These are phyloP conservation scores for Xerocomus potaroensis DNA, from an alignment of 768 basidiomycete genomes.

Conservation along the genomic window DNA sequence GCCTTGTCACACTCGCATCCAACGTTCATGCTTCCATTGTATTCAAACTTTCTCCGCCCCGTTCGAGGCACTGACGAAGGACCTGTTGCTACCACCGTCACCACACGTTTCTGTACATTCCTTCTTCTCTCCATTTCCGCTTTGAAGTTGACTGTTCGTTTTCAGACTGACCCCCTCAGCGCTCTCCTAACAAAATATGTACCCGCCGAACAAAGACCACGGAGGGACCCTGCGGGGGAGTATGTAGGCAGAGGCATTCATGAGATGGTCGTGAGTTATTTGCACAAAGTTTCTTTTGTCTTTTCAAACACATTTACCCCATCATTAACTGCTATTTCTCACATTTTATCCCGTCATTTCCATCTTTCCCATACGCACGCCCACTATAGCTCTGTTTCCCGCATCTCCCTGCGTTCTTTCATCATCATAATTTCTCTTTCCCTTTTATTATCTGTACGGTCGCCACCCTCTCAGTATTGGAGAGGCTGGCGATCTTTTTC, in stretches of 20 bases:
- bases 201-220: conserved; percentile 69
- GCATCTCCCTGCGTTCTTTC: conserved; percentile 19
- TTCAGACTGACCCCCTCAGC: conserved; percentile 78
- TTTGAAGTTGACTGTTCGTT: conserved; percentile 1
- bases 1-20: conserved; percentile 1
- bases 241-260: conserved; percentile 72
- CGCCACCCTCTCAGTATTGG: conserved; percentile 6
- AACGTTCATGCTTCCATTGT: conserved; percentile 5
- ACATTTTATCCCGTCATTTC: conserved; percentile 3
- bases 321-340: conserved; percentile 9
- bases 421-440: conserved; percentile 15
- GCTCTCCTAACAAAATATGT: conserved; percentile 82
- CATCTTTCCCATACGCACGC: conserved; percentile 8
- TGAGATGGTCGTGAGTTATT: conserved; percentile 67
- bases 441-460: conserved; percentile 22
- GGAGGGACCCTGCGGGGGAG: conserved; percentile 69
- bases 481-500: conserved; percentile 13
- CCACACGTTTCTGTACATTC: conserved; percentile 6
- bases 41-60: not conserved
- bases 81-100: conserved; percentile 3
- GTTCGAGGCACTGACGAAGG: conserved; percentile 4
- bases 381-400: conserved; percentile 20
- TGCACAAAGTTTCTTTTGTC: conserved; percentile 11
- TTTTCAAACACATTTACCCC: conserved; percentile 6
- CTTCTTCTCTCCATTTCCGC: not conserved